Evolutionary conservation across 2,329 filamentous ascomycete species (phyloP).

Genomic region (Botrytis elliptica): DNA sequence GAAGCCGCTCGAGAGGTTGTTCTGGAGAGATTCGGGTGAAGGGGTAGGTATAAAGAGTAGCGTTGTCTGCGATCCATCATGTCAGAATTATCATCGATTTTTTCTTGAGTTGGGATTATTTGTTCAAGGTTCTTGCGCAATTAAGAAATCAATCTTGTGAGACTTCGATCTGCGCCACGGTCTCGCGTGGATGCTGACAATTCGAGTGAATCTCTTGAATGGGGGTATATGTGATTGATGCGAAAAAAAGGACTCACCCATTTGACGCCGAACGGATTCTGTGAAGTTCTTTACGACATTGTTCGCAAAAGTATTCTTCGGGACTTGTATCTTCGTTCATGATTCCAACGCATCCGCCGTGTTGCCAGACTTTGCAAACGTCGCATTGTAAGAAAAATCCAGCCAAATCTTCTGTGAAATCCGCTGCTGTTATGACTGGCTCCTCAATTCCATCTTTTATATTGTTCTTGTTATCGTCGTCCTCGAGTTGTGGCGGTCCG

Average conservation of each 20-base stretch:
- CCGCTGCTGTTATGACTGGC: conserved; percentile 53
- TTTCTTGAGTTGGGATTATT: conserved; percentile 22
- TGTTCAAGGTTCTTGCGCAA: conserved; percentile 17
- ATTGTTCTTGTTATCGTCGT: conserved; percentile 52
- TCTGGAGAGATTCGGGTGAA: conserved; percentile 53
- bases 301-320: conserved; percentile 97
- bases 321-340: conserved; percentile 91
- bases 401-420: conserved; percentile 71
- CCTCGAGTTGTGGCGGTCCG: conserved; percentile 63
- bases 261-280: conserved; percentile 76
- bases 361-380: conserved; percentile 97
- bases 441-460: conserved; percentile 59
- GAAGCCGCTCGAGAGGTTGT: conserved; percentile 63
- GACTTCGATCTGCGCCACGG: conserved; percentile 39
- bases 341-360: conserved; percentile 95
- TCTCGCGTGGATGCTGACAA: conserved; percentile 35
- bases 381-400: conserved; percentile 98
- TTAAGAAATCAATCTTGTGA: conserved; percentile 38
- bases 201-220: conserved; percentile 27
- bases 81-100: conserved; percentile 41
- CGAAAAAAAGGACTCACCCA: conserved; percentile 62
- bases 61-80: conserved; percentile 52
- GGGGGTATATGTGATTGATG: conserved; percentile 18
- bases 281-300: conserved; percentile 89
- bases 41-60: conserved; percentile 64